Evolutionary conservation across 179 eudicot genomes (phyloP), one percentile per base, ranked within the genome.

Genomic region (Beta macrorhiza): DNA sequence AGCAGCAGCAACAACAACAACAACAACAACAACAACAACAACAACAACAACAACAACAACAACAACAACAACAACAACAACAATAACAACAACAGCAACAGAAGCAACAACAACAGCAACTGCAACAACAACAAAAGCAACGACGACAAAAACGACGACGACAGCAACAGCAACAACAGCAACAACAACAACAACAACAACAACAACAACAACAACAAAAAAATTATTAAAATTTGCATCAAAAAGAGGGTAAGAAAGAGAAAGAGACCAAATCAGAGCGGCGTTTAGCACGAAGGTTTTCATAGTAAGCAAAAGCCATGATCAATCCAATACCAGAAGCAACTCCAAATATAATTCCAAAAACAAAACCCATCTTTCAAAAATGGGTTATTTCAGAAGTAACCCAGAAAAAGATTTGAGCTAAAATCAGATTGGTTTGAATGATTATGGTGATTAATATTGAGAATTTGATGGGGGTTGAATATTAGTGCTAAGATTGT

Each of bases 201-300:
- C 5, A 37, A 7, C 53, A 61, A 57, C 15, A 51, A 42, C 42
- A 67, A 61, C 53, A 25, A 25, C 25, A 25, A 25, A 51, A 0
- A 32, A 32, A 32, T 32, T 32, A 32, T 32, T 32, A 49, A 49
- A 12, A 10, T 72, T 45, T 42, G 53, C 58, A 79, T 65, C 44
- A 67, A 70, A 29, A 16, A 78, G 2, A 19, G 32, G 1, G n/a
- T 19, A 13, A 47, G 16, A 45, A 45, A 56, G 49, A 72, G 19
- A 58, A 55, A 72, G 17, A 79, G 83, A 93, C 98, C 95, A 93
- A 79, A 59, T 91, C 87, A 82, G 84, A 71, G 13, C 97, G 98
- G 5, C 82, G 84, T 82, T 84, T 88, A 79, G 94, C 89, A 83
- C 98, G 93, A 78, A 79, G 67, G 14, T 84, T 88, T 6, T 87